phyloP scores from a whole-genome alignment of 495 filamentous ascomycete genomes.

The Talaromyces proteolyticus region DNA sequence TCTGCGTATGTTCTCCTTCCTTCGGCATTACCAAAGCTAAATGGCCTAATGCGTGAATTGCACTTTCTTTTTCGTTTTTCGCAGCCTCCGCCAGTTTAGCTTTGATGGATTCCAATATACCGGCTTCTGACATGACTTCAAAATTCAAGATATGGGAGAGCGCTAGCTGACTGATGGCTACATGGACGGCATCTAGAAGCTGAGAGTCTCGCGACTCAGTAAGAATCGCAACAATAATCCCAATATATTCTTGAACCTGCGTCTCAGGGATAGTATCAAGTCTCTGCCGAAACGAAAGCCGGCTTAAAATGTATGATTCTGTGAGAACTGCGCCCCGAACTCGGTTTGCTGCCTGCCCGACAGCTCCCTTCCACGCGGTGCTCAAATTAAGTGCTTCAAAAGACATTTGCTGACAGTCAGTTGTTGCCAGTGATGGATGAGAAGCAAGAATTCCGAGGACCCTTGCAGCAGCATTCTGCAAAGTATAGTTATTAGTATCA shows the following conservation, averaged over 20 bases:
- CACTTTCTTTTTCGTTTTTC: slow-evolving; percentile 74
- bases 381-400: slow-evolving; percentile 31
- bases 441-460: slow-evolving; percentile 75
- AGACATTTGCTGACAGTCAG: slow-evolving; percentile 30
- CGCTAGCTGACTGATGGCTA: slow-evolving; percentile 69
- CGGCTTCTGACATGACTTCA: slow-evolving; percentile 26
- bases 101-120: slow-evolving; percentile 38
- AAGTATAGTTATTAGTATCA: slow-evolving; percentile 58
- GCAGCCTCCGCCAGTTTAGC: slow-evolving; percentile 58
- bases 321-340: slow-evolving; percentile 55
- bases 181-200: slow-evolving; percentile 53
- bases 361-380: slow-evolving; percentile 46
- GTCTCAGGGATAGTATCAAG: slow-evolving; percentile 21
- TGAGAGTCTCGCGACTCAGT: slow-evolving; percentile 46
- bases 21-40: slow-evolving; percentile 50
- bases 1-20: slow-evolving; percentile 15
- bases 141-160: slow-evolving; percentile 54
- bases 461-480: slow-evolving; percentile 57
- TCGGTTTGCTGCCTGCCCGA: slow-evolving; percentile 55
- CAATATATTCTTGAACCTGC: slow-evolving; percentile 29
- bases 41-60: slow-evolving; percentile 68
- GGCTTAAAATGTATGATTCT: slow-evolving; percentile 54
- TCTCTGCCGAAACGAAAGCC: slow-evolving; percentile 44
- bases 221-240: slow-evolving; percentile 39
- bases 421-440: slow-evolving; percentile 42